phyloP scores from a whole-genome alignment of 306 rosid species.

The Corylus avellana region DNA sequence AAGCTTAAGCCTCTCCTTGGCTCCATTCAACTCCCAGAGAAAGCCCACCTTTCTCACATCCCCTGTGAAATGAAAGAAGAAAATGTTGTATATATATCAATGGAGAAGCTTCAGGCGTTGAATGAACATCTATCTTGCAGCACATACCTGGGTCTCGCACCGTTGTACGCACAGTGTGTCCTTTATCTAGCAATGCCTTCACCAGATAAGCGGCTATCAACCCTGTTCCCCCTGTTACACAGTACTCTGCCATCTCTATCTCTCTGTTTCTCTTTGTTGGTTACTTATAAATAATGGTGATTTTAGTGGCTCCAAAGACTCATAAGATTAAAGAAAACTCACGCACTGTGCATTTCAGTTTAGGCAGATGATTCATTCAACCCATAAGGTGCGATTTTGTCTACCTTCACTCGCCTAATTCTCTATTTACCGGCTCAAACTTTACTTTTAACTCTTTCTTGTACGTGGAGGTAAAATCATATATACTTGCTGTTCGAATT shows the following conservation, averaged over 20 bases:
- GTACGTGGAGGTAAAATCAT: too few species aligned
- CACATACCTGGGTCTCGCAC: conserved; percentile 72
- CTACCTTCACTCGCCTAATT: too few species aligned
- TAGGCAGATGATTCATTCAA: conserved; percentile 29
- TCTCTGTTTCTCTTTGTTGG: background rate
- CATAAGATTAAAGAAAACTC: background rate
- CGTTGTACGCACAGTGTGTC: conserved; percentile 63
- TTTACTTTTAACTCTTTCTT: too few species aligned
- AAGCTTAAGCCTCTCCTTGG: conserved; percentile 62
- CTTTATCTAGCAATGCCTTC: conserved; percentile 65
- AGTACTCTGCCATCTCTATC: conserved; percentile 61
- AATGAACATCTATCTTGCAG: background rate
- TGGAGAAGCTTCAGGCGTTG: background rate
- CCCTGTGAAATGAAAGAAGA: conserved; percentile 17
- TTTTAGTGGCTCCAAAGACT: background rate
- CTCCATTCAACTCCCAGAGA: conserved; percentile 59
- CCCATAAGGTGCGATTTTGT: background rate
- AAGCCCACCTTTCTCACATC: conserved; percentile 63
- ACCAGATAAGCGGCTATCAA: conserved; percentile 72
- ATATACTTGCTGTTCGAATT: too few species aligned
- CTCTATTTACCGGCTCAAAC: too few species aligned
- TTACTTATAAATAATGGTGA: background rate
- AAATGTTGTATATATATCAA: too few species aligned
- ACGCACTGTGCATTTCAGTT: background rate
- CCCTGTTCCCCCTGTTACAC: conserved; percentile 85